These are phyloP conservation scores for Ettlia oleoabundans DNA, from an alignment of 139 green algal species.

Conservation along the genomic window DNA sequence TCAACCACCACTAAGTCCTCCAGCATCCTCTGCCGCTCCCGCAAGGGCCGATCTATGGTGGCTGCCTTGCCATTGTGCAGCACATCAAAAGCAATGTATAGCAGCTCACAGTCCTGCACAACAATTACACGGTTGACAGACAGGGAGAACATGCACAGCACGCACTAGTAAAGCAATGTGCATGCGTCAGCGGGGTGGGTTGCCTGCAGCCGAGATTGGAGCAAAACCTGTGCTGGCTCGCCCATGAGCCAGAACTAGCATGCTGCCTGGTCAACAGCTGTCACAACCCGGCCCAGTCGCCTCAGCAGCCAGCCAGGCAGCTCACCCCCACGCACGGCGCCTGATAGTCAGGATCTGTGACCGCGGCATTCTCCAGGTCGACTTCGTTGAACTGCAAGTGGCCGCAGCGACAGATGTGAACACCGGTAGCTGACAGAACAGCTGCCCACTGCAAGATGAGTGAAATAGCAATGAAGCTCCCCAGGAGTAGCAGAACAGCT, in stretches of 20 bases:
- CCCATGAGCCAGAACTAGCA: neutral
- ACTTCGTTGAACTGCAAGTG: conserved; percentile 16
- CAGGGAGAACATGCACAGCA: no score
- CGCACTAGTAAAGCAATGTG: neutral
- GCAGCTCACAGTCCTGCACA: conserved; percentile 61
- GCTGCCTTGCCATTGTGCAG: conserved; percentile 63
- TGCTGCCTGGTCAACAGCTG: neutral
- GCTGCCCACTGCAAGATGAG: neutral
- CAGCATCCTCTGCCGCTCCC: conserved; percentile 68
- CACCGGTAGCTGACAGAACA: neutral
- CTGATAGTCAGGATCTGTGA: neutral
- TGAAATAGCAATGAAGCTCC: no score
- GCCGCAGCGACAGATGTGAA: neutral
- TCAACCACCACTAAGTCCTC: conserved; percentile 25
- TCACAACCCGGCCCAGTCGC: neutral
- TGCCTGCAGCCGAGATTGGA: no score
- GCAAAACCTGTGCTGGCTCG: neutral
- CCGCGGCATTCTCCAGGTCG: neutral
- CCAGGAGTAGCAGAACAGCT: no score
- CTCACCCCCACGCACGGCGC: conserved; percentile 3
- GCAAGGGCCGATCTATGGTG: conserved; percentile 48
- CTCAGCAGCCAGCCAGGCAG: neutral
- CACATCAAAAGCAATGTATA: conserved; percentile 88
- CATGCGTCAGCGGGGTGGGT: neutral
- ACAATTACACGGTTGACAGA: neutral